Conservation (phyloP, 75 land plant genomes). For the Larix kaempferi region DNA sequence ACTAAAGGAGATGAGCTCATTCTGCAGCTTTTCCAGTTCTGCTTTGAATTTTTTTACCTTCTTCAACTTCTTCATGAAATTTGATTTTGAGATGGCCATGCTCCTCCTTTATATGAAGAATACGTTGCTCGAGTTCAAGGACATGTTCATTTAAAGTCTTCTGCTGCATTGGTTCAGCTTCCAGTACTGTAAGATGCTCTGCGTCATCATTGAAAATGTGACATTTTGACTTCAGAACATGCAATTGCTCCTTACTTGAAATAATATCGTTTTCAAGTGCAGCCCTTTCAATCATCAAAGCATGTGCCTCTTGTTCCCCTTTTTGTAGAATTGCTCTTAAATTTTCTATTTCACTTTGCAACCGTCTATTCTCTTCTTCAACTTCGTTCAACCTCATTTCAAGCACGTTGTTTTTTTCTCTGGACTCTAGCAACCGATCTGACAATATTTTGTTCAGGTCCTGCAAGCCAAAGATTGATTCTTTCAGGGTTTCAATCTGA, state of each 20-base stretch:
- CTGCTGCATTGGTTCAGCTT: not conserved
- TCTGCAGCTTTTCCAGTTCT: constrained; percentile 1
- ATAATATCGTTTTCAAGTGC: too few relatives aligned
- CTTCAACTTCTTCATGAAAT: too few relatives aligned
- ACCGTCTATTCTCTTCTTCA: not conserved
- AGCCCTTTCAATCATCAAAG: too few relatives aligned
- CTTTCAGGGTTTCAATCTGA: not conserved
- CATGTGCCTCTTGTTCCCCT: too few relatives aligned
- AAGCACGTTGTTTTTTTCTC: not conserved
- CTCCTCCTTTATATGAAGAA: not conserved
- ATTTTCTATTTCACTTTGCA: too few relatives aligned
- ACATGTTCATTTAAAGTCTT: not conserved
- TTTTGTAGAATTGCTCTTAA: too few relatives aligned
- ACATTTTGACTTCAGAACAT: not conserved
- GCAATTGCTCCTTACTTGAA: not conserved
- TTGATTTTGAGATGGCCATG: not conserved
- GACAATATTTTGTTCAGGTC: not conserved
- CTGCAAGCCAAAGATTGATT: not conserved
- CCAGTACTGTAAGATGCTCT: not conserved
- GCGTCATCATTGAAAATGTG: not conserved
- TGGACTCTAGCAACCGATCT: not conserved
- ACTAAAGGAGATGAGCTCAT: not conserved
- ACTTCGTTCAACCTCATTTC: not conserved
- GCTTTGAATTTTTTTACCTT: not conserved
- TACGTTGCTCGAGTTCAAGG: not conserved